Evolutionary conservation across 345 rosid species (phyloP), one percentile per base, ranked within the genome.

Genomic region (Melaleuca alternifolia): DNA sequence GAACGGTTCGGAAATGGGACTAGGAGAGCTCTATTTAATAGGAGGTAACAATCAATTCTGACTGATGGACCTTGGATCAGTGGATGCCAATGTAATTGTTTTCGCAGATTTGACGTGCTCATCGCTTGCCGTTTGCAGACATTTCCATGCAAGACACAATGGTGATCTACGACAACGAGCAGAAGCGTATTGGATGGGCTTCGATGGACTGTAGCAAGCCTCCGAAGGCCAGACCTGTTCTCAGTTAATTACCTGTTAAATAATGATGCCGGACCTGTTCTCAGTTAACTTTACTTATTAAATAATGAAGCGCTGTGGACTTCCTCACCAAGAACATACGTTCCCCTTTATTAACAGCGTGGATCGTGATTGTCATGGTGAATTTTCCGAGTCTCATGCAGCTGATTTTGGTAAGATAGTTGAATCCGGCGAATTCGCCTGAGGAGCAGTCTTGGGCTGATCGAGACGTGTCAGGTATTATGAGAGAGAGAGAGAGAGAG

Each of bases 111-210:
- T 83, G 59, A 51, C 54, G 8, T 48, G 41, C 84, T 83, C 21
- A 16, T 28, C 2, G 59, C 44, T 52, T 83, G 84, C 44, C 41
- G 46, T 50, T 77, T 24, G 83, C 56, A 87, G 89, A 87, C 83
- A 85, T 61, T 84, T 50, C 87, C 2, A 48, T 97, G 92, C 95
- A 90, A 90, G 95, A 91, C 44, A 90, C 90, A 86, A 86, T 94
- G 92, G 92, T 96, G 84, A 86, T 95, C 54, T 97, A 94, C 59
- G 94, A 96, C 94, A 94, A 94, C n/a, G 97, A 94, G 90, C 91
- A 89, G 89, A 90, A 91, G 87, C 94, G 77, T 87, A 92, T 94
- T 9, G 96, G 97, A 88, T 95, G 96, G 98, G 82, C 46, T 57
- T 76, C 95, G 48, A 51, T 93, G 41, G 87, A 92, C 75, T 96